Evolutionary conservation across 2,329 filamentous ascomycete genomes (phyloP).

Genomic region (Cytospora chrysosperma): DNA sequence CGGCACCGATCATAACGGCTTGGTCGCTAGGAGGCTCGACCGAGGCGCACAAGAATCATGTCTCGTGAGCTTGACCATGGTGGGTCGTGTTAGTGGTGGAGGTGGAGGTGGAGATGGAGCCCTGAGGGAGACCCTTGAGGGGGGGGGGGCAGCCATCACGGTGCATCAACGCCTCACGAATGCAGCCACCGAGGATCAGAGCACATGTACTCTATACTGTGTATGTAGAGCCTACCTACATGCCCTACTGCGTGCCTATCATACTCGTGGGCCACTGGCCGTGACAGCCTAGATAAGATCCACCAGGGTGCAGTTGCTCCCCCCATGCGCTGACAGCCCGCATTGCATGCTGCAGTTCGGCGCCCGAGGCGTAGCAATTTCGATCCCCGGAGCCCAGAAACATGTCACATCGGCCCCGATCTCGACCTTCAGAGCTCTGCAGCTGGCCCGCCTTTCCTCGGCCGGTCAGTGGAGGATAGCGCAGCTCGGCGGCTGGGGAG

Average conservation of each 20-base stretch:
- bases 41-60: background rate
- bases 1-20: background rate
- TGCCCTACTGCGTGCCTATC: background rate
- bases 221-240: no score
- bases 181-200: background rate
- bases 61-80: background rate
- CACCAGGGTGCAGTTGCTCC: background rate
- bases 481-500: background rate
- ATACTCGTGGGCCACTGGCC: background rate
- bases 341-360: conserved; percentile 5
- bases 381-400: conserved; percentile 9
- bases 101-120: background rate
- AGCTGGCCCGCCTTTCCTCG: background rate
- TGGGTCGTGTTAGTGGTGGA: background rate
- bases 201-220: no score
- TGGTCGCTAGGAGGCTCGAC: background rate
- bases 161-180: background rate
- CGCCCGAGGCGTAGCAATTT: conserved; percentile 5
- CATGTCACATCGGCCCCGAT: conserved; percentile 9
- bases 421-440: background rate
- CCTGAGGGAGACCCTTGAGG: background rate
- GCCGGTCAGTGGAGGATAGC: background rate
- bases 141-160: background rate
- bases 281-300: background rate
- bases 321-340: background rate